Percentiles rank a stretch among this genome's conserved stretches.
phyloP scores from a whole-genome alignment of 2,329 filamentous ascomycete genomes.

The Apiospora arundinis region DNA sequence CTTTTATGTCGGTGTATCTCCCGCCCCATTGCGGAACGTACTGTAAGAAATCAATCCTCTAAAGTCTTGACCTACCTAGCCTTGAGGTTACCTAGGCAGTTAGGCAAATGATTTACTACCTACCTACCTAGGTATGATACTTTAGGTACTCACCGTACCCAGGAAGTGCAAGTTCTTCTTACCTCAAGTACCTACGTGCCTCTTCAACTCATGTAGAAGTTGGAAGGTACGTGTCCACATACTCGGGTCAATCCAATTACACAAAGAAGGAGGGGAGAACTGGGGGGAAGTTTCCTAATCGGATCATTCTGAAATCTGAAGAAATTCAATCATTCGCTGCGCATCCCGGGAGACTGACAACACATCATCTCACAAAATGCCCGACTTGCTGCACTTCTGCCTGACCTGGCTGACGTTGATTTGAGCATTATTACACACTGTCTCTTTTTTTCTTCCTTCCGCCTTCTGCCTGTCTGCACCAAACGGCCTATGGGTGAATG shows the following conservation, averaged over 20 bases:
- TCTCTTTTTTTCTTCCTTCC: constrained; percentile 15
- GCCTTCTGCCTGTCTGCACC: constrained; percentile 17
- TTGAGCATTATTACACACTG: constrained; percentile 18
- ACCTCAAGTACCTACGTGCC: too few relatives aligned
- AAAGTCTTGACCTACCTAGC: too few relatives aligned
- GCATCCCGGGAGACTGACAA: constrained; percentile 51
- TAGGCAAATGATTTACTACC: too few relatives aligned
- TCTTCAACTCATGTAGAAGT: too few relatives aligned
- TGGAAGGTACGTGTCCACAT: background rate
- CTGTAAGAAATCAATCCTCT: too few relatives aligned
- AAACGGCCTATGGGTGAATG: constrained; percentile 18
- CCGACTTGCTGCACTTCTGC: constrained; percentile 55
- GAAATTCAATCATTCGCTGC: constrained; percentile 26
- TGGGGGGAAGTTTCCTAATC: constrained; percentile 13
- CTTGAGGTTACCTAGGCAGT: too few relatives aligned
- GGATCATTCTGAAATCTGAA: constrained; percentile 24
- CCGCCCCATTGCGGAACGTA: background rate
- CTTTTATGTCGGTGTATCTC: background rate
- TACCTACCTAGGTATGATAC: too few relatives aligned
- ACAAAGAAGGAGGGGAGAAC: constrained; percentile 7
- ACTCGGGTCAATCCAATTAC: background rate
- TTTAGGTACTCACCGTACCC: too few relatives aligned
- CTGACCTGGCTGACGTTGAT: constrained; percentile 45
- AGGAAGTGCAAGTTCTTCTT: too few relatives aligned
- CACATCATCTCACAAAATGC: constrained; percentile 54